Conservation (phyloP, 1,139 yeast species). For the Yamadazyma atlantica region DNA sequence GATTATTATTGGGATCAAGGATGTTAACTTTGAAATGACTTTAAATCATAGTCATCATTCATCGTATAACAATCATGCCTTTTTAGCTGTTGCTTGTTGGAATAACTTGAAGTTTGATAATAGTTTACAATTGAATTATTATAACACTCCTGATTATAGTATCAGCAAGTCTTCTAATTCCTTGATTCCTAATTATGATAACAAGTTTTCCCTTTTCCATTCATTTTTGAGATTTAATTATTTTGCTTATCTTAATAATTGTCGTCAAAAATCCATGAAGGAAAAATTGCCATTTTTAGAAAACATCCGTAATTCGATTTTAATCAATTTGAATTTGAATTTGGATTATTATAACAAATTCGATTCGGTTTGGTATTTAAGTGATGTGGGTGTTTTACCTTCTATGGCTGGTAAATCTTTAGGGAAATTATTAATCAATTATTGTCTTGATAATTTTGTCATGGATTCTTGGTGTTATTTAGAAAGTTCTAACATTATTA, state of each 20-base stretch:
- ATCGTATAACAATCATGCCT: slow-evolving; percentile 17
- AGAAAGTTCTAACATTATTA: slow-evolving; percentile 53
- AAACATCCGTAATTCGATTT: slow-evolving; percentile 28
- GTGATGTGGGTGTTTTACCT: slow-evolving; percentile 42
- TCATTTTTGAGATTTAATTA: slow-evolving; percentile 30
- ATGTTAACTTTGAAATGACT: slow-evolving; percentile 28
- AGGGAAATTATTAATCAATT: slow-evolving; percentile 34
- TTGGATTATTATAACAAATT: slow-evolving; percentile 15
- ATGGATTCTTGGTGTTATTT: slow-evolving; percentile 34
- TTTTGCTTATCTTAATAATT: slow-evolving; percentile 33
- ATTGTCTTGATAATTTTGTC: slow-evolving; percentile 25
- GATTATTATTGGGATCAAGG: slow-evolving; percentile 32
- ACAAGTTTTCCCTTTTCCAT: slow-evolving; percentile 27
- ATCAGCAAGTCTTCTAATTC: slow-evolving; percentile 19
- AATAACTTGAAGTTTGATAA: slow-evolving; percentile 29
- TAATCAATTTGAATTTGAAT: slow-evolving; percentile 17
- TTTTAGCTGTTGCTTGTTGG: slow-evolving; percentile 42
- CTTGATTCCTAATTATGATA: slow-evolving; percentile 11
- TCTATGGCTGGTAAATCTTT: slow-evolving; percentile 42
- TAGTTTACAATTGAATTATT: slow-evolving; percentile 22
- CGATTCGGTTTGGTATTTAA: slow-evolving; percentile 36
- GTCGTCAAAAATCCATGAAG: slow-evolving; percentile 36
- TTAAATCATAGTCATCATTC: slow-evolving; percentile 8
- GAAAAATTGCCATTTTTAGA: slow-evolving; percentile 35
- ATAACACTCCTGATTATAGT: slow-evolving; percentile 4